Evolutionary conservation across 2,329 filamentous ascomycete genomes (phyloP).

Genomic region (Talaromyces sp.): DNA sequence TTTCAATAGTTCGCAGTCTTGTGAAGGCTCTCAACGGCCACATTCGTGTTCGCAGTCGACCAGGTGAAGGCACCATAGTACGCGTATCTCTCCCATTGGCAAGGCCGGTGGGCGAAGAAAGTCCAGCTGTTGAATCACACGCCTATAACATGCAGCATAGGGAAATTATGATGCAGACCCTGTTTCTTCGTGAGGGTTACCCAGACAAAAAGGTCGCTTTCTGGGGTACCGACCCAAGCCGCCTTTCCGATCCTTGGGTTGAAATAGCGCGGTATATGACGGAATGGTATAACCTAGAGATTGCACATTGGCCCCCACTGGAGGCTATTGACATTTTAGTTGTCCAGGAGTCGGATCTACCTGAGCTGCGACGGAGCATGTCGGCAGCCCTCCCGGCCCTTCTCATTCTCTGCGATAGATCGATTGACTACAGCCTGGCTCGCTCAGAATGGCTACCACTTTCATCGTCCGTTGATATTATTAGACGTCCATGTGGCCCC

Average conservation of each 20-base stretch:
- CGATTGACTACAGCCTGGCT: conserved; percentile 37
- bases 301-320: conserved; percentile 33
- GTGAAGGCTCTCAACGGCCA: conserved; percentile 62
- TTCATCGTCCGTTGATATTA: conserved; percentile 40
- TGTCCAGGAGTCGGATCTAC: conserved; percentile 35
- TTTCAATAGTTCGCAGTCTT: conserved; percentile 66
- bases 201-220: conserved; percentile 32
- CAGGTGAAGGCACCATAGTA: conserved; percentile 59
- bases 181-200: conserved; percentile 30
- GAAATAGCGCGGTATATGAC: conserved; percentile 36
- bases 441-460: conserved; percentile 32
- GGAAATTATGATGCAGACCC: conserved; percentile 26
- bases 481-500: conserved; percentile 44
- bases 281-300: conserved; percentile 41
- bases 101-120: conserved; percentile 31
- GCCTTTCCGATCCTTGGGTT: conserved; percentile 27
- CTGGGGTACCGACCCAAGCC: conserved; percentile 27
- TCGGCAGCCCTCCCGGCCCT: conserved; percentile 32
- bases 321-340: conserved; percentile 38
- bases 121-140: conserved; percentile 19
- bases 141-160: conserved; percentile 25
- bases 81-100: conserved; percentile 52
- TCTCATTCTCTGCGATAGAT: conserved; percentile 41
- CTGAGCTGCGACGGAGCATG: conserved; percentile 20
- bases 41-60: conserved; percentile 59